Percentiles rank a stretch among this genome's conserved stretches.
Conservation (phyloP, 108 stramenopile species). For the Fragilariopsis cylindrus region DNA sequence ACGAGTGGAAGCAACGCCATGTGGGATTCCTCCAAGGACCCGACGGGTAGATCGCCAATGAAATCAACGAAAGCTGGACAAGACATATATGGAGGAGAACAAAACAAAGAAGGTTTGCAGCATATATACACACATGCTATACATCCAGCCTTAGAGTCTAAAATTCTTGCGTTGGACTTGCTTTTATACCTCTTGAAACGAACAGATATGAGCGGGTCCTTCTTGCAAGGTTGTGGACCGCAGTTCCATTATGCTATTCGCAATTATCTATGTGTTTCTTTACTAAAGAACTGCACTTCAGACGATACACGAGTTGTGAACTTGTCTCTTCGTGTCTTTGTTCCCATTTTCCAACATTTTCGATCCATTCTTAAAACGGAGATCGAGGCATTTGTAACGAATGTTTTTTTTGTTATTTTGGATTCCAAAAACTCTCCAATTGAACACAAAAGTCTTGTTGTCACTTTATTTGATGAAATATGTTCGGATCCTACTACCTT, state of each 20-base stretch:
- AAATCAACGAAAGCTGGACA: not conserved
- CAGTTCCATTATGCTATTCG: slow-evolving; percentile 91
- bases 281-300: slow-evolving; percentile 95
- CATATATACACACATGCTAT: slow-evolving; percentile 44
- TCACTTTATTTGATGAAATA: slow-evolving; percentile 90
- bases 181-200: slow-evolving; percentile 85
- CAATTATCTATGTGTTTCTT: slow-evolving; percentile 89
- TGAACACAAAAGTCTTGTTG: slow-evolving; percentile 93
- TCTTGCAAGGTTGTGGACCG: slow-evolving; percentile 63
- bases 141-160: slow-evolving; percentile 82
- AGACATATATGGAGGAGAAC: not conserved
- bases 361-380: slow-evolving; percentile 87
- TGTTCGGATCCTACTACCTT: slow-evolving; percentile 85
- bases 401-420: slow-evolving; percentile 96
- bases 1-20: slow-evolving; percentile 35
- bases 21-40: slow-evolving; percentile 34
- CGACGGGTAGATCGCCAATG: not conserved
- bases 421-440: slow-evolving; percentile 91
- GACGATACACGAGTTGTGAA: slow-evolving; percentile 83
- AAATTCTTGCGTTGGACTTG: slow-evolving; percentile 92
- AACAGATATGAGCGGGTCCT: slow-evolving; percentile 61
- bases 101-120: slow-evolving; percentile 1
- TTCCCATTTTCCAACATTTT: slow-evolving; percentile 88
- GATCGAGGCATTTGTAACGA: slow-evolving; percentile 98
- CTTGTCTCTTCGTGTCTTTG: slow-evolving; percentile 92